Conservation (phyloP, 768 basidiomycete species). For the Brasilioporus rufonigricans region DNA sequence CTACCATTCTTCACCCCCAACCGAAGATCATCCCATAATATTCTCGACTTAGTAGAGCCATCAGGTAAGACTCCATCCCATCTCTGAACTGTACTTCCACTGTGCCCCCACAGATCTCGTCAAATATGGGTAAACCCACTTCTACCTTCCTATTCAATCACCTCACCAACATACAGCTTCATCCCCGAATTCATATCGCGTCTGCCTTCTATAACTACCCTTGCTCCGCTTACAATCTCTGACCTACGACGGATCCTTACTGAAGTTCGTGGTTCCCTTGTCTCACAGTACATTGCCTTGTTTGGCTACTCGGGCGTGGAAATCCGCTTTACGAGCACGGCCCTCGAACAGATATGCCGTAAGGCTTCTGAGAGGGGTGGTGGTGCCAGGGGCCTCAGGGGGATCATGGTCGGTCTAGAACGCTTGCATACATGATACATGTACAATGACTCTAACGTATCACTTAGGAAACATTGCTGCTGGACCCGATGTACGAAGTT, state of each 20-base stretch:
- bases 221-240: slow-evolving; percentile 71
- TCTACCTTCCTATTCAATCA: not conserved
- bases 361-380: slow-evolving; percentile 81
- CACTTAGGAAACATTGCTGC: slow-evolving; percentile 67
- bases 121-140: slow-evolving; percentile 64
- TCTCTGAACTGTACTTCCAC: not conserved
- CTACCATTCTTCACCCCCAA: slow-evolving; percentile 82
- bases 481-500: slow-evolving; percentile 92
- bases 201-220: slow-evolving; percentile 85
- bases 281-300: slow-evolving; percentile 85
- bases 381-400: slow-evolving; percentile 85
- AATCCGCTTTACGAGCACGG: slow-evolving; percentile 79
- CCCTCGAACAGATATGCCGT: slow-evolving; percentile 77
- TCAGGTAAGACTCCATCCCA: slow-evolving; percentile 40
- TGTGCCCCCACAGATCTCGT: slow-evolving; percentile 58
- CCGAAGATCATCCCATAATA: slow-evolving; percentile 47
- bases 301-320: slow-evolving; percentile 85
- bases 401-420: slow-evolving; percentile 67
- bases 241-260: slow-evolving; percentile 90
- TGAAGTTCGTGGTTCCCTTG: slow-evolving; percentile 87
- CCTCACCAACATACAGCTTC: slow-evolving; percentile 46
- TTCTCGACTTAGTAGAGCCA: slow-evolving; percentile 72
- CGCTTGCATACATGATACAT: not conserved
- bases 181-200: slow-evolving; percentile 96
- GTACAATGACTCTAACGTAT: not conserved